A percentile compares a stretch with the other conserved stretches of the same genome.
These are phyloP conservation scores for Flammula alnicola DNA, from an alignment of 1,284 basidiomycete genomes.

Conservation along the genomic window DNA sequence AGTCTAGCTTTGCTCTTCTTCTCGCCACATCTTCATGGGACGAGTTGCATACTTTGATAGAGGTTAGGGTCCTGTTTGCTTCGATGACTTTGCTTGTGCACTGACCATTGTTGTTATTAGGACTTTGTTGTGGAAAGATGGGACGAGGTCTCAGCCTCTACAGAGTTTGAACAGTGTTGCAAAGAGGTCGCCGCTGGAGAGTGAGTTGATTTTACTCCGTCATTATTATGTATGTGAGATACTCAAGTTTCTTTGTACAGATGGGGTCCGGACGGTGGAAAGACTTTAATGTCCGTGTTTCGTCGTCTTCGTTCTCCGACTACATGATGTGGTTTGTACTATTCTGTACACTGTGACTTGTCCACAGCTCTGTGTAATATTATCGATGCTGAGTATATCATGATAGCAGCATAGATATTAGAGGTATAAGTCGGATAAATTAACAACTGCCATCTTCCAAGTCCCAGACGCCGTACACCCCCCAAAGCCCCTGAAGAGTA, in stretches of 20 bases:
- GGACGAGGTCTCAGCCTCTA: slow-evolving; percentile 66
- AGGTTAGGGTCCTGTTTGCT: slow-evolving; percentile 40
- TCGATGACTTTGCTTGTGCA: background rate
- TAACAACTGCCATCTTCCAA: slow-evolving; percentile 33
- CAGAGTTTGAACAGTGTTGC: slow-evolving; percentile 71
- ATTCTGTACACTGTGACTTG: background rate
- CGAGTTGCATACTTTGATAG: slow-evolving; percentile 62
- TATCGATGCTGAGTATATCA: no score
- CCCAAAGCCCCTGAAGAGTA: slow-evolving; percentile 31
- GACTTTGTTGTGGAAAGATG: slow-evolving; percentile 73
- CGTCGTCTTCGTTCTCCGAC: slow-evolving; percentile 64
- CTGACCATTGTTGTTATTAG: slow-evolving; percentile 42
- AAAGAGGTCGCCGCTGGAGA: slow-evolving; percentile 73
- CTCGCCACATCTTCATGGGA: slow-evolving; percentile 72
- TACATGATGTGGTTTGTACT: slow-evolving; percentile 2
- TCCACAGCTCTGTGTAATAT: background rate
- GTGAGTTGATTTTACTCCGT: slow-evolving; percentile 44
- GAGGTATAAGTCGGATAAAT: slow-evolving; percentile 1
- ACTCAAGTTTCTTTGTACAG: slow-evolving; percentile 36
- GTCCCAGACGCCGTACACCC: slow-evolving; percentile 37
- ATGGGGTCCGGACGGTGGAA: slow-evolving; percentile 72
- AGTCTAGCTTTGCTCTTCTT: slow-evolving; percentile 72
- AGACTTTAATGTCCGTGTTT: slow-evolving; percentile 67
- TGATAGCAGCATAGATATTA: slow-evolving; percentile 3
- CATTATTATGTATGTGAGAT: slow-evolving; percentile 3